These are phyloP conservation scores for Cercospora nicotianae DNA, from an alignment of 2,329 filamentous ascomycete genomes.

Conservation along the genomic window DNA sequence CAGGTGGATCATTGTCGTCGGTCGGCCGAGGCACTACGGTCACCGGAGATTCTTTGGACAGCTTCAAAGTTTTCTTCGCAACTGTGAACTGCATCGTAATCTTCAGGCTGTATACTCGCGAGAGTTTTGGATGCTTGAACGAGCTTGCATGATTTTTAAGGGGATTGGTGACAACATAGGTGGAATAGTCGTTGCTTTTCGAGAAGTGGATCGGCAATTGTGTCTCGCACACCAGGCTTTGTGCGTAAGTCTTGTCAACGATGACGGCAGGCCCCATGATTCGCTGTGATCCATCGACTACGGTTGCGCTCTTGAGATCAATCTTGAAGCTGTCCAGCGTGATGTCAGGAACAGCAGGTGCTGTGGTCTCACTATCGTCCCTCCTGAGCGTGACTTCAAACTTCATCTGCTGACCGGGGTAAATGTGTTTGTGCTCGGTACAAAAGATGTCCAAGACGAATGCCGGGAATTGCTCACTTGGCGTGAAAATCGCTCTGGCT, in stretches of 20 bases:
- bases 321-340: slow-evolving; percentile 19
- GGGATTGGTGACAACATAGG: slow-evolving; percentile 6
- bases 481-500: slow-evolving; percentile 27
- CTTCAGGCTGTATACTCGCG: slow-evolving; percentile 21
- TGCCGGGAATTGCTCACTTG: slow-evolving; percentile 23
- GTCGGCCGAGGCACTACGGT: slow-evolving; percentile 19
- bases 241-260: slow-evolving; percentile 16
- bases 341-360: slow-evolving; percentile 18
- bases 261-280: slow-evolving; percentile 19
- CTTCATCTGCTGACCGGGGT: slow-evolving; percentile 21
- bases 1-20: slow-evolving; percentile 3
- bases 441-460: slow-evolving; percentile 25
- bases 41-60: slow-evolving; percentile 19
- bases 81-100: slow-evolving; percentile 23
- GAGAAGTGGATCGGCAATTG: slow-evolving; percentile 15
- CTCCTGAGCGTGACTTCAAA: slow-evolving; percentile 23
- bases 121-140: slow-evolving; percentile 23
- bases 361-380: slow-evolving; percentile 16
- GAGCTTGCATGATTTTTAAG: slow-evolving; percentile 15
- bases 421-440: slow-evolving; percentile 21
- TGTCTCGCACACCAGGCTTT: slow-evolving; percentile 16
- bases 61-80: slow-evolving; percentile 18
- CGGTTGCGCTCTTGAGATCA: slow-evolving; percentile 20
- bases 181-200: slow-evolving; percentile 21
- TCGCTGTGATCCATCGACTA: slow-evolving; percentile 18